These are phyloP conservation scores for Cylindrotheca fusiformis DNA, from an alignment of 108 stramenopile species.

Conservation along the genomic window DNA sequence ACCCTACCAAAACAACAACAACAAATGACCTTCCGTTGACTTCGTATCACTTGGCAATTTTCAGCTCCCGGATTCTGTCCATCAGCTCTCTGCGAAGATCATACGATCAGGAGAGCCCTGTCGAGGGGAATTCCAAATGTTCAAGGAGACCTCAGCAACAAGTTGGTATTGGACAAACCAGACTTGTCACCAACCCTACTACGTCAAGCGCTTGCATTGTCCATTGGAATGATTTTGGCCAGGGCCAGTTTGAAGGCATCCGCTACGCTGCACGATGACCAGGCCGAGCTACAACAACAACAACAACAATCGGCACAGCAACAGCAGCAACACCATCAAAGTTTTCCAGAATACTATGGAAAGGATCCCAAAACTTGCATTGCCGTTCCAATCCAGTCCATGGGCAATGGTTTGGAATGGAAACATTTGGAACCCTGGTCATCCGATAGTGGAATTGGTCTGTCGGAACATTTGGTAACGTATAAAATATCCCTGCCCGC, in stretches of 20 bases:
- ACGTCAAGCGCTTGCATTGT: constrained; percentile 46
- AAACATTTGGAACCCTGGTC: constrained; percentile 35
- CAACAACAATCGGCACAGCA: no score
- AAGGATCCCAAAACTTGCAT: constrained; percentile 3
- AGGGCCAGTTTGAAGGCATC: constrained; percentile 45
- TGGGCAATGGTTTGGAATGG: constrained; percentile 24
- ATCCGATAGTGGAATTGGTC: constrained; percentile 7
- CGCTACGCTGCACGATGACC: constrained; percentile 14
- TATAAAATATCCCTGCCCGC: constrained; percentile 17
- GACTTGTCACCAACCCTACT: constrained; percentile 29
- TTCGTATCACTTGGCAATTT: no score
- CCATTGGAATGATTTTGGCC: constrained; percentile 63
- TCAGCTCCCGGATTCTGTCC: no score
- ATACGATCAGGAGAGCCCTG: no score
- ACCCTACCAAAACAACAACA: no score
- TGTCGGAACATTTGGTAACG: constrained; percentile 15
- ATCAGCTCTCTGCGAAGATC: no score
- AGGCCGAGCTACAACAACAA: not conserved
- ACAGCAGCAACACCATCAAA: not conserved
- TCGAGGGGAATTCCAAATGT: no score
- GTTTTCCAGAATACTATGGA: constrained; percentile 9
- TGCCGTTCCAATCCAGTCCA: not conserved
- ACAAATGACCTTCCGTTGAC: no score
- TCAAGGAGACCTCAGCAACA: constrained; percentile 16
- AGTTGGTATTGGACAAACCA: constrained; percentile 8